Base-by-base conservation (phyloP, 2,329 filamentous ascomycete genomes). In the Lachnellula subtilissima region DNA sequence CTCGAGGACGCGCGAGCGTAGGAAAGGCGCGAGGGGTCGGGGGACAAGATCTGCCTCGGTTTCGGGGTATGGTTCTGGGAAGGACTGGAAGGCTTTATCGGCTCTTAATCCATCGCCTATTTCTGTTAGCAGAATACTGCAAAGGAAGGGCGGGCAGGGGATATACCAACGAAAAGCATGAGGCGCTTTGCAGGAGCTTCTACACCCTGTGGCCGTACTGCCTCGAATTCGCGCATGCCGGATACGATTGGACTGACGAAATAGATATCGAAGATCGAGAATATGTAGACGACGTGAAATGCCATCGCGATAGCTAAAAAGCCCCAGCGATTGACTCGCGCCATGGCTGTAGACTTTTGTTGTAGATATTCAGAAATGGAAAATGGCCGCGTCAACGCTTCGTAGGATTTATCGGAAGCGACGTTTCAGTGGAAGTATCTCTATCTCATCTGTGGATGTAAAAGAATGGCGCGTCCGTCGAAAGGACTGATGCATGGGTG, bases 211-310 rank as follows among this genome's bases (percentile, higher is more conserved):
- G 81, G 75, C 54, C 86, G 79, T 57, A 91, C 83, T 39, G 95
- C 78, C 47, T 78, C 75, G 73, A 91, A 92, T 58, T 91, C 82
- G 68, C 82, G 84, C 94, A 99, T 99, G 69, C 94, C 94, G 76
- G 87, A 89, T 53, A 97, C 94, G 65, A 99, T 94, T 22, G 94
- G 94, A 71, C 91, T 97, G 70, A 97, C 91, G 70, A 99, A 99
- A 75, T 99, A 97, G 62, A 97, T 94, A 73, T 97, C 92, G 75
- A 99, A 99, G 68, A 97, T 97, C 58, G 91, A 96, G 70, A 87
- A 89, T 55, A 96, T 87, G 73, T 99, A 99, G 62, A 96, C 83
- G 53, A 97, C 73, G 74, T 99, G 95, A 72, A 99, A 99, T 59
- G 93, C 76, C 70, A 97, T 82, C 65, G 94, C 94, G 70, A 96